phyloP scores from a whole-genome alignment of 169 alveolate genomes.

The Eimeria brunetti region DNA sequence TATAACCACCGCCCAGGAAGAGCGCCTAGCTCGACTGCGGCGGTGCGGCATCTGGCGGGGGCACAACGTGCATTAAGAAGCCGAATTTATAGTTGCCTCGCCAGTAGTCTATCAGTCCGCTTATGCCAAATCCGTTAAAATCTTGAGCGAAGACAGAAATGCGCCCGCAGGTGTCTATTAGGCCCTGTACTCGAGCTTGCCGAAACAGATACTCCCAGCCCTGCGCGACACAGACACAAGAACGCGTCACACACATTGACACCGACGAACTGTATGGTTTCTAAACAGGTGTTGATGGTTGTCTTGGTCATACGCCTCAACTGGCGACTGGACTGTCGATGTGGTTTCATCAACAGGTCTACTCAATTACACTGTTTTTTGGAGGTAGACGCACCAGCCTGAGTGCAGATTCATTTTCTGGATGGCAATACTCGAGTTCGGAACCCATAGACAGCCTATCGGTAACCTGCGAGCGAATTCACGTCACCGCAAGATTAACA shows the following conservation, averaged over 20 bases:
- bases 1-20: background rate
- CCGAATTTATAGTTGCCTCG: constrained; percentile 93
- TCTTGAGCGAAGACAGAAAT: constrained; percentile 94
- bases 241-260: background rate
- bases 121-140: constrained; percentile 92
- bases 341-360: background rate
- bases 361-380: background rate
- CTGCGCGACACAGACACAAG: constrained; percentile 76
- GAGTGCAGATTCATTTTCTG: constrained; percentile 88
- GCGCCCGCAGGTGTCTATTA: constrained; percentile 92
- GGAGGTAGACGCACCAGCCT: constrained; percentile 71
- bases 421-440: constrained; percentile 91
- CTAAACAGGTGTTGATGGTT: background rate
- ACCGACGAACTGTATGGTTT: background rate
- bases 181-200: constrained; percentile 95
- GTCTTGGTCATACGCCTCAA: no score
- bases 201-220: constrained; percentile 95
- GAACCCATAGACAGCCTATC: constrained; percentile 93
- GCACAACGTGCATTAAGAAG: constrained; percentile 94
- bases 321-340: no score
- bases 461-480: constrained; percentile 80
- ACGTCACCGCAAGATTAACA: background rate
- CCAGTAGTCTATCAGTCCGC: constrained; percentile 93
- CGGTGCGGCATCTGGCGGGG: constrained; percentile 86
- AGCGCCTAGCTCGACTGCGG: constrained; percentile 28